A percentile compares a stretch with the other conserved stretches of the same genome.
phyloP scores from a whole-genome alignment of 257 asterid genomes.

The Solanum lignicaule region DNA sequence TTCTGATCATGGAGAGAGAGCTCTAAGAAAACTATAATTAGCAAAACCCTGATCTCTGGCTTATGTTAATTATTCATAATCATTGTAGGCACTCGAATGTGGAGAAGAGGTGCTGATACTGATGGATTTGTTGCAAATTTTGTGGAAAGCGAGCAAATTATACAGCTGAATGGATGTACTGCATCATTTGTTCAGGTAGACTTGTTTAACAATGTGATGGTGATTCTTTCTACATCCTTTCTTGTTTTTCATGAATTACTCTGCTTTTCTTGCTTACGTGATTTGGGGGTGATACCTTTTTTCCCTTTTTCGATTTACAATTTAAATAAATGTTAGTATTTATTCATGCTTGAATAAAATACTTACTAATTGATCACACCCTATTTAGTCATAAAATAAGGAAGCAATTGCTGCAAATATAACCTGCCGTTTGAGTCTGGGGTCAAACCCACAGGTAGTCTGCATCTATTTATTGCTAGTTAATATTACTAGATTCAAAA shows the following conservation, averaged over 20 bases:
- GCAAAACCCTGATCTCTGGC: neutral
- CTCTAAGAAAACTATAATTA: neutral
- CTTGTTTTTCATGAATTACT: neutral
- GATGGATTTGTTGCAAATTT: conserved; percentile 97
- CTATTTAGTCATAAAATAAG: neutral
- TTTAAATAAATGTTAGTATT: neutral
- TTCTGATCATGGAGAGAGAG: neutral
- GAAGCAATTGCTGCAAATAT: neutral
- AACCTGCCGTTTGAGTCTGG: neutral
- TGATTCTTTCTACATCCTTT: neutral
- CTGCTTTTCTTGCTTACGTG: neutral
- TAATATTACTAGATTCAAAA: neutral
- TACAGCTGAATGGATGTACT: conserved; percentile 57
- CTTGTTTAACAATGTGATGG: neutral
- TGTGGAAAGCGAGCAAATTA: conserved; percentile 87
- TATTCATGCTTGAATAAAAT: neutral
- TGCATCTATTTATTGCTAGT: neutral
- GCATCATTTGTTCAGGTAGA: conserved; percentile 84
- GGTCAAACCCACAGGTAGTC: neutral
- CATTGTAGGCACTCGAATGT: conserved; percentile 72
- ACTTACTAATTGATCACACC: neutral
- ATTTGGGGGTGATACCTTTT: neutral
- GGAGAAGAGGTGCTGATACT: conserved; percentile 98
- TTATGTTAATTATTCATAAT: neutral
- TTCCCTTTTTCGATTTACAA: neutral